Base-by-base conservation (phyloP, 2,329 filamentous ascomycete genomes). In the Didymella glomerata region DNA sequence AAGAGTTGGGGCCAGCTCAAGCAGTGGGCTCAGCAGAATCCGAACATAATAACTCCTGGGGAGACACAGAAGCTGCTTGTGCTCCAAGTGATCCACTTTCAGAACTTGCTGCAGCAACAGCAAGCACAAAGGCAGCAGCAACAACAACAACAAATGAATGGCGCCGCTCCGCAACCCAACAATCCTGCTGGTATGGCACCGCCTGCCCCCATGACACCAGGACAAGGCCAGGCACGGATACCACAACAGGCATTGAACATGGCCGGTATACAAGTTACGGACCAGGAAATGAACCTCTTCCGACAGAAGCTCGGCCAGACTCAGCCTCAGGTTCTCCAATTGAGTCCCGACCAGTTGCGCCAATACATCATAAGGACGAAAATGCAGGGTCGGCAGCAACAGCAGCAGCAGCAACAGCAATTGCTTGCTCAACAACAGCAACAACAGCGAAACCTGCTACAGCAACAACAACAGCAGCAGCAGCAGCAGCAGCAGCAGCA, bases 1-100 rank as follows among this genome's bases (percentile, higher is more conserved):
- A 83, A 80, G 64, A 82, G 80, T 2, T 88, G 85, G 85, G 81
- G 80, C 9, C 82, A 86, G 55, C 75, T 88, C 7, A 87, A 86
- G 70, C 75, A 82, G 51, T 85, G 83, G 77, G 81, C 81, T 16
- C 67, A 70, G 27, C 75, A 80, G 42, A 85, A 85, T 55, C 73
- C 77, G 10, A 58, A 57, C 32, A 57, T 72, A 13, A 42, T 73
- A 14, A 66, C 70, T 16, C 65, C 67, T 32, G 57, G 70, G 7
- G 71, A 75, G 24, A 60, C 60, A 22, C 60, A 72, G 4, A 76
- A 71, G 59, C 62, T 79, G 16, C 59, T 76, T 8, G 64, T 77
- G 53, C 67, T 78, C 30, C 76, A 79, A 59, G 76, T 73, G 2
- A 63, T 81, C 36, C 82, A 84, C 60, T 80, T 82, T 58, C 75